These are phyloP conservation scores for Corymbia calophylla DNA, from an alignment of 441 rosid species.

Conservation along the genomic window DNA sequence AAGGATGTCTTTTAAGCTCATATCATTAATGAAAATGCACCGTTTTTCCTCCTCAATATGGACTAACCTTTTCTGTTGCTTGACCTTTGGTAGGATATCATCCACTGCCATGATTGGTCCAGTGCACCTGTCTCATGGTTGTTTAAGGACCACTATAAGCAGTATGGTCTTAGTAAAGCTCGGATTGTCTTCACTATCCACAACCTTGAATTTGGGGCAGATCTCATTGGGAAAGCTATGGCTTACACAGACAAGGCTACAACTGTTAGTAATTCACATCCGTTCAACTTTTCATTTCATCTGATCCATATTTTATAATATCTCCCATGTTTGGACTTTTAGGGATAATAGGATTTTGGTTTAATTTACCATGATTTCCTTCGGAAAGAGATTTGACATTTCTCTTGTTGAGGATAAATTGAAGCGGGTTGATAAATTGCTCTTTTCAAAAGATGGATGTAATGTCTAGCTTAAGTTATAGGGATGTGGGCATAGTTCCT, in stretches of 20 bases:
- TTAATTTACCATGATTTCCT: not conserved
- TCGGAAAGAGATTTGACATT: not conserved
- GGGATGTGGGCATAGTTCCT: not conserved
- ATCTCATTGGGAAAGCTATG: constrained; percentile 79
- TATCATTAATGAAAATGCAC: not conserved
- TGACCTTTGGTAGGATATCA: constrained; percentile 64
- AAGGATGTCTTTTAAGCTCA: not conserved
- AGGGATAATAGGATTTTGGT: not conserved
- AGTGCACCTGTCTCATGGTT: constrained; percentile 92
- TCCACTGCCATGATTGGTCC: constrained; percentile 98
- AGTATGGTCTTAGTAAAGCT: constrained; percentile 76
- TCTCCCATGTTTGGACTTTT: not conserved
- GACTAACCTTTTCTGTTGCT: constrained; percentile 1
- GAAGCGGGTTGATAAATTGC: not conserved
- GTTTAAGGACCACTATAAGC: constrained; percentile 74
- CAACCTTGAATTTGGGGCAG: constrained; percentile 85
- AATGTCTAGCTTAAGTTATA: not conserved
- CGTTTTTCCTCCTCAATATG: not conserved
- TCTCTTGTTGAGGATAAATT: not conserved
- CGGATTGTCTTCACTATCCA: constrained; percentile 92
- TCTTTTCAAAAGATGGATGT: not conserved
- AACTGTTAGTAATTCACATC: constrained; percentile 46
- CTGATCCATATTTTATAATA: not conserved
- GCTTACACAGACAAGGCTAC: constrained; percentile 77
- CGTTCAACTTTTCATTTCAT: not conserved